phyloP scores from a whole-genome alignment of 257 asterid species.

The Ilex asprella region DNA sequence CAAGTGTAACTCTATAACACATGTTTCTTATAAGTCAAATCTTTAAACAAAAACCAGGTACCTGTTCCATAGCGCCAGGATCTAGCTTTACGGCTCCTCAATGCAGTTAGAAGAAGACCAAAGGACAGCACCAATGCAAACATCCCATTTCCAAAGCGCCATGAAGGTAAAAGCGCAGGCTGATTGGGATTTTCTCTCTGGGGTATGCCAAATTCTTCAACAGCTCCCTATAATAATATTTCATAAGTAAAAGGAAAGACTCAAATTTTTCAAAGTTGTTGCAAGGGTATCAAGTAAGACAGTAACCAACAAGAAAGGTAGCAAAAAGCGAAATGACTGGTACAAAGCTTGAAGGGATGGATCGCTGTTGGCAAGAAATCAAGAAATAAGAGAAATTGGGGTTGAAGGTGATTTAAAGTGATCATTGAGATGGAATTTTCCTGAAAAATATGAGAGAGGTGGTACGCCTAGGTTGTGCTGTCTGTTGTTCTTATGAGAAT shows the following conservation, averaged over 20 bases:
- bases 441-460: neutral
- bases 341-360: too few species aligned
- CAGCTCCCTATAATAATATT: constrained; percentile 52
- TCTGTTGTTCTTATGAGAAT: neutral
- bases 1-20: too few species aligned
- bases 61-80: constrained; percentile 99
- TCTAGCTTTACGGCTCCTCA: constrained; percentile 86
- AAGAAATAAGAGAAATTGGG: too few species aligned
- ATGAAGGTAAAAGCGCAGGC: constrained; percentile 54
- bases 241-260: neutral
- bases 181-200: constrained; percentile 53
- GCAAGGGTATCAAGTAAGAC: too few species aligned
- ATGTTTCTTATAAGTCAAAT: neutral
- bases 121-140: constrained; percentile 85
- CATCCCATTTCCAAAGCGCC: constrained; percentile 98
- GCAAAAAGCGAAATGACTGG: neutral
- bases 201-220: constrained; percentile 89
- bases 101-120: constrained; percentile 83
- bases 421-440: too few species aligned
- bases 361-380: too few species aligned
- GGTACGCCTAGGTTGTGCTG: neutral
- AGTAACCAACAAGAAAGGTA: neutral
- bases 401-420: too few species aligned
- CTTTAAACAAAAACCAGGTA: constrained; percentile 8
- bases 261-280: too few species aligned